Conservation (phyloP, 495 filamentous ascomycete species). For the Apiosordaria backusii region DNA sequence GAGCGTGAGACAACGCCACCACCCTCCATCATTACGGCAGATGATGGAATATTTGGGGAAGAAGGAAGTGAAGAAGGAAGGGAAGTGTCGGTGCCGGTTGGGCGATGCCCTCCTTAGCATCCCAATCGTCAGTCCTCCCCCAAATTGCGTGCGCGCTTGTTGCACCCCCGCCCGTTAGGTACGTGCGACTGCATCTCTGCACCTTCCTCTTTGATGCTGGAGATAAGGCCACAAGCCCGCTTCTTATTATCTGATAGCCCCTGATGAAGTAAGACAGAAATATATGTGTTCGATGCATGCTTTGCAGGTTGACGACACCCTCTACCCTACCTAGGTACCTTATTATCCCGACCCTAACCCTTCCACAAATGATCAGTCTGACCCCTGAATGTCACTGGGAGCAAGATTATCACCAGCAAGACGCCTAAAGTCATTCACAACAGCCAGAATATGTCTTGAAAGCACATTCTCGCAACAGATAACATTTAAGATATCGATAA, state of each 20-base stretch:
- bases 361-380: too few species aligned
- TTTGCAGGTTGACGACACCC: too few species aligned
- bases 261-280: background rate
- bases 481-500: too few species aligned
- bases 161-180: background rate
- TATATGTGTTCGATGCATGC: too few species aligned
- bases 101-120: background rate
- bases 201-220: background rate
- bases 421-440: too few species aligned
- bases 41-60: background rate
- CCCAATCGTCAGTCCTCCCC: conserved; percentile 14
- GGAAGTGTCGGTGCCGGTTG: background rate
- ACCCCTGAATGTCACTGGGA: too few species aligned
- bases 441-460: too few species aligned
- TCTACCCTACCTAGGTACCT: too few species aligned
- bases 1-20: background rate
- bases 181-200: background rate
- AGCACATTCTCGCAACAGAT: too few species aligned
- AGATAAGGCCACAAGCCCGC: background rate
- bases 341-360: too few species aligned
- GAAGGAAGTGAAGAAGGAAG: background rate
- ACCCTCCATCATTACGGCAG: background rate
- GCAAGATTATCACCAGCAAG: too few species aligned
- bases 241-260: background rate
- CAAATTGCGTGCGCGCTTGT: conserved; percentile 21